Evolutionary conservation across 2,329 filamentous ascomycete species (phyloP), one percentile per base, ranked within the genome.

Genomic region (Trichophyton benhamiae): DNA sequence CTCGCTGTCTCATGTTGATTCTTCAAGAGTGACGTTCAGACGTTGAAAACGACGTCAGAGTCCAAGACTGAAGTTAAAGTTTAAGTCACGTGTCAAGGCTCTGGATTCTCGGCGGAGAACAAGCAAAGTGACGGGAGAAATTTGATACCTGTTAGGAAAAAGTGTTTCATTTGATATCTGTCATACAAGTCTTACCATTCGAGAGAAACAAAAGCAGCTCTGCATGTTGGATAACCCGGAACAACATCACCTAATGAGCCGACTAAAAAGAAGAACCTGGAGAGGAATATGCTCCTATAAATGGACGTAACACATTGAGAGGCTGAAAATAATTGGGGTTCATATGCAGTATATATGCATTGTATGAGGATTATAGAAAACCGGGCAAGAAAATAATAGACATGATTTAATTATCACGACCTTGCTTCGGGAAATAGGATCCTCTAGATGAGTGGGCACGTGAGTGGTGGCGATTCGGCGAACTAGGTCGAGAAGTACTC

Each of bases 401-500:
- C 52, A 55, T 55, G n/a, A 36, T 59, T 38, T 36, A 61, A 27
- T n/a, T 60, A 17, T 64, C 61, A 48, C 33, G 48, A 15, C 53
- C 52, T 22, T 62, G 59, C 49, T 74, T 72, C 25, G 72, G 69
- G 61, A 77, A 77, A 66, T 76, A 78, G 44, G 68, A 61, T 2
- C 65, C 59, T 61, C 75, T 73, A 49, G 70, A 69, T 58, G 75
- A 72, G 49, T 74, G 74, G 9, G 73, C 67, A 58, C 77, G 72
- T 3, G 74, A 70, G 61, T 79, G 74, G 57, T 79, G 76, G 15
- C 60, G 67, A n/a, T 55, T 57, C 62, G 71, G 67, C 3, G 79
- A 80, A 7, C 72, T 74, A 11, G 80, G 80, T 48, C 79, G 72
- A 1, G 81, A 83, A 9, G 81, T 81, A 1, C 81, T 80, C 55